Conservation (phyloP, 331 rosid species). For the Quercus phellos region DNA sequence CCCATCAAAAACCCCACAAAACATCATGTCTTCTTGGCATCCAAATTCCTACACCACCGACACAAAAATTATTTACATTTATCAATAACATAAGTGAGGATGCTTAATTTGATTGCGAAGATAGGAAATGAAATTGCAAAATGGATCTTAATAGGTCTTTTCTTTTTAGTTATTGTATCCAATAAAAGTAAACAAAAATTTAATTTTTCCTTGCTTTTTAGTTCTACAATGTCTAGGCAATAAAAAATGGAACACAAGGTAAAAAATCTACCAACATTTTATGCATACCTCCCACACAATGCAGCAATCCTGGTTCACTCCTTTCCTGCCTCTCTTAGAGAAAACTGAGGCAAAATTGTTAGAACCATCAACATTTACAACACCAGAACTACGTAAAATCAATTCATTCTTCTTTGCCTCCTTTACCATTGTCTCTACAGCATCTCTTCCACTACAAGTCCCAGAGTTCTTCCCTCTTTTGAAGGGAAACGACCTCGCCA, state of each 20-base stretch:
- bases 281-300: conserved; percentile 89
- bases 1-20: conserved; percentile 92
- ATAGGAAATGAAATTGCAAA: background rate
- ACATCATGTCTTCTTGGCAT: conserved; percentile 91
- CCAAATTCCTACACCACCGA: conserved; percentile 73
- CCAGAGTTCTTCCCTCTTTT: conserved; percentile 50
- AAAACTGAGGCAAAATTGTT: conserved; percentile 74
- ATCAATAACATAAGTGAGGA: background rate
- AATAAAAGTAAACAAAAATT: background rate
- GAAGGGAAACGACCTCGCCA: conserved; percentile 51
- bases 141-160: background rate
- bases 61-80: background rate
- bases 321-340: conserved; percentile 82
- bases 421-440: conserved; percentile 76
- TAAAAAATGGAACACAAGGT: background rate
- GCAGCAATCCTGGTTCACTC: conserved; percentile 93
- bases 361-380: conserved; percentile 53
- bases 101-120: background rate
- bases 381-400: conserved; percentile 59
- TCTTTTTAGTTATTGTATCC: background rate
- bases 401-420: conserved; percentile 73
- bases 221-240: background rate
- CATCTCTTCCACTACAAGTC: conserved; percentile 52
- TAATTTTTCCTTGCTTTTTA: background rate
- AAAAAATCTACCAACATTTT: background rate